Percentiles rank a stretch among this genome's conserved stretches.
Conservation (phyloP, 331 rosid species). For the Acacia pycnantha region DNA sequence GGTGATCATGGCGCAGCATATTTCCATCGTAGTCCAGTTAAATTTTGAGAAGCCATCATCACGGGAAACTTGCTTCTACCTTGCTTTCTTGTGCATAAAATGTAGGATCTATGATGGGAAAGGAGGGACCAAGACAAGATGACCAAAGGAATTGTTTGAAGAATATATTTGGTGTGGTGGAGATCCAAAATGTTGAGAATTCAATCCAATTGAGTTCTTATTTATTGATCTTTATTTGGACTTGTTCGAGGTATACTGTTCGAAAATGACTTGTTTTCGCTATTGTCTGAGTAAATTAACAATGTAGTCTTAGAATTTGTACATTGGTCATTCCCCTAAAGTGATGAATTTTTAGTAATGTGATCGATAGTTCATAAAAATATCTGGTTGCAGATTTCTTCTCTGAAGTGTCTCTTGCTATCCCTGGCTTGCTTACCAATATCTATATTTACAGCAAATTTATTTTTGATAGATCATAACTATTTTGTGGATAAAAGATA, state of each 20-base stretch:
- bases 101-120: constrained; percentile 3
- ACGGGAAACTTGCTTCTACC: neutral
- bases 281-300: neutral
- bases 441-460: neutral
- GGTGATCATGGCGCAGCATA: constrained; percentile 37
- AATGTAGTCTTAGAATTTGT: neutral
- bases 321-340: neutral
- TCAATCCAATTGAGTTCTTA: neutral
- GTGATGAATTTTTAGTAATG: neutral
- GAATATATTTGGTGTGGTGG: neutral
- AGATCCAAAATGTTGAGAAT: neutral
- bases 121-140: neutral
- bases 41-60: neutral
- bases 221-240: neutral
- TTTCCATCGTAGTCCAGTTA: constrained; percentile 31
- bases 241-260: neutral
- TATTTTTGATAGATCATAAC: neutral
- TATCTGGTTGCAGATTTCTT: neutral
- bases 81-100: neutral
- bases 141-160: neutral
- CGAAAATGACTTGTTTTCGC: neutral
- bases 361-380: neutral
- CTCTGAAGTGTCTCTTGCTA: neutral
- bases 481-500: too few species aligned
- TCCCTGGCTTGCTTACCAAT: too few species aligned